Conservation (phyloP, 2,329 filamentous ascomycete genomes). For the Aspergillus pseudotamarii region DNA sequence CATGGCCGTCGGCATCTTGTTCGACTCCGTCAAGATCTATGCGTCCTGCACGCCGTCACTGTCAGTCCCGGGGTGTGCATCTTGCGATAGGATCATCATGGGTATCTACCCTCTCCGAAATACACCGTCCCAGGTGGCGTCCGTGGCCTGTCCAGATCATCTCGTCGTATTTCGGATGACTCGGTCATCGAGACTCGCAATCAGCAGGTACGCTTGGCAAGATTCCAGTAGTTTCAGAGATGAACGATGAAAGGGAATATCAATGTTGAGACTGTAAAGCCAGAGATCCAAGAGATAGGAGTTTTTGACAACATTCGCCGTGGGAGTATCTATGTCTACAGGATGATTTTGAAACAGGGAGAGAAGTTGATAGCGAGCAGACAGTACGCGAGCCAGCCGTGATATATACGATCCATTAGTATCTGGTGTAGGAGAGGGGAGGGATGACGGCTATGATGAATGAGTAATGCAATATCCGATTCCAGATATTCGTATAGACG, state of each 20-base stretch:
- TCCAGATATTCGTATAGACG: not conserved
- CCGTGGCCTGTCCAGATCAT: not conserved
- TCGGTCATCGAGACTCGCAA: not conserved
- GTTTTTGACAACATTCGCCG: not conserved
- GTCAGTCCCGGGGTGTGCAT: not conserved
- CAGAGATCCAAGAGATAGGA: not conserved
- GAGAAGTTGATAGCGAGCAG: not conserved
- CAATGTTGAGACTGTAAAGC: not conserved
- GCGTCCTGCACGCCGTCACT: not conserved
- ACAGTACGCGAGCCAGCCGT: not conserved
- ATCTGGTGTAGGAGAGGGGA: not conserved
- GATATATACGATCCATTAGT: not conserved
- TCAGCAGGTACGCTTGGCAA: not conserved
- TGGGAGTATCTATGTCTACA: not conserved
- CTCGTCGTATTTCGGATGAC: not conserved
- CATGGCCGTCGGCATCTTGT: not conserved
- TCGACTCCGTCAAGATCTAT: not conserved
- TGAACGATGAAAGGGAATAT: conserved; percentile 3
- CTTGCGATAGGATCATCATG: not conserved
- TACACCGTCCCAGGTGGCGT: conserved; percentile 8
- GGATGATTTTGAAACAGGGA: too few species aligned
- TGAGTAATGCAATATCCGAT: not conserved
- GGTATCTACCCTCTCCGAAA: conserved; percentile 5
- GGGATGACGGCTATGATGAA: not conserved
- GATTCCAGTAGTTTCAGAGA: not conserved